phyloP scores from a whole-genome alignment of 495 filamentous ascomycete species.

The Schizothecium vesticola region DNA sequence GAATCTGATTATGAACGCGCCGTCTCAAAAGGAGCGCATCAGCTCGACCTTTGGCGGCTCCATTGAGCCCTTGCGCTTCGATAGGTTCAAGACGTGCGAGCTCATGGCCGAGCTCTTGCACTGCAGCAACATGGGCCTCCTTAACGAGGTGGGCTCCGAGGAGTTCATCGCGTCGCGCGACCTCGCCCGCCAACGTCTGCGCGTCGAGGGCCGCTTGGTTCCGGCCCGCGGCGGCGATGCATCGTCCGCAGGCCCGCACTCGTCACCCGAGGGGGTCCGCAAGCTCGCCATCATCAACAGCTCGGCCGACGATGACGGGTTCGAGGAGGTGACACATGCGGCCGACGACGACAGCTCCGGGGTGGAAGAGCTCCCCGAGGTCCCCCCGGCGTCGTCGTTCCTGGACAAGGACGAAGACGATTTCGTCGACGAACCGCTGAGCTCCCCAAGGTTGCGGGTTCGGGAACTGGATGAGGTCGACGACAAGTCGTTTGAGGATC shows the following conservation, averaged over 20 bases:
- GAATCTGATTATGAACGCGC: slow-evolving; percentile 74
- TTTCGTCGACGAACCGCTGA: slow-evolving; percentile 66
- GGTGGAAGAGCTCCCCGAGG: slow-evolving; percentile 45
- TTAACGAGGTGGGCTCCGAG: slow-evolving; percentile 91
- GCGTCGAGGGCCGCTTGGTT: slow-evolving; percentile 58
- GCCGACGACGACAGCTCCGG: slow-evolving; percentile 59
- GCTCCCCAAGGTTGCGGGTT: slow-evolving; percentile 48
- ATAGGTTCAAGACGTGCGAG: slow-evolving; percentile 98
- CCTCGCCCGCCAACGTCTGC: slow-evolving; percentile 70
- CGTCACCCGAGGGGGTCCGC: slow-evolving; percentile 46
- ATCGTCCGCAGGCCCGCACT: slow-evolving; percentile 33
- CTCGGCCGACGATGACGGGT: slow-evolving; percentile 79
- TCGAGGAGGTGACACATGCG: slow-evolving; percentile 79
- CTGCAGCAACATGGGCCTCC: slow-evolving; percentile 96
- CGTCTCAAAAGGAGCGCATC: slow-evolving; percentile 37
- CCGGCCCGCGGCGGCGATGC: slow-evolving; percentile 32
- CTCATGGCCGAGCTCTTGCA: slow-evolving; percentile 97
- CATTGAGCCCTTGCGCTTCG: slow-evolving; percentile 94
- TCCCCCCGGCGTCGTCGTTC: slow-evolving; percentile 35
- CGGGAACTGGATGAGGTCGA: slow-evolving; percentile 30
- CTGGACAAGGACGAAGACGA: slow-evolving; percentile 57
- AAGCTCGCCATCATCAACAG: slow-evolving; percentile 68
- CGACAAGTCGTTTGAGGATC: slow-evolving; percentile 36
- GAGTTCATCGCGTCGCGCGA: slow-evolving; percentile 78
- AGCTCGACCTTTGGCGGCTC: slow-evolving; percentile 75